Evolutionary conservation across 1,139 yeast species (phyloP), one percentile per base, ranked within the genome.

Genomic region (Blastobotrys petasosporus): DNA sequence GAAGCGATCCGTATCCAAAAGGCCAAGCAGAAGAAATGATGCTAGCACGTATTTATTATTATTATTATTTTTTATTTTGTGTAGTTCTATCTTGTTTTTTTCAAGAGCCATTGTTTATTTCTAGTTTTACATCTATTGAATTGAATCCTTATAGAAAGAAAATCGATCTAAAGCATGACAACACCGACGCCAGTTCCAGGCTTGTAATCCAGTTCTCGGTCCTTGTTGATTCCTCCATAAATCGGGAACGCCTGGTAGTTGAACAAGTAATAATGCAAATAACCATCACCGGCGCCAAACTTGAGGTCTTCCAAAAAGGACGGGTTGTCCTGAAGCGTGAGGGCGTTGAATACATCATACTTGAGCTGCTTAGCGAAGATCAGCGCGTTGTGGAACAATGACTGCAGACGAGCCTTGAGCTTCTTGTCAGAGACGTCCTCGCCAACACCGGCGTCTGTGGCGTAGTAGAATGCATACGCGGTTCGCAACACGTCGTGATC

Each of bases 221-320:
- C 77, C 15, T 72, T 68, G 52, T 79, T 80, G 37, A 87, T 69
- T 5, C 97, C 98, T 29, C 97, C 95, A 48, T 73, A 70, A 44
- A 92, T 76, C 2, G 88, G 90, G 68, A 79, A 80, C 5, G 94
- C 82, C 61, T 75, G 81, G 70, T 90, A 92, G 65, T 92, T 92
- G 75, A 92, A 94, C 58, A 94, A 70, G 63, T 92, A 92, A 64
- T 84, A 94, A 67, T 92, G 85, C 61, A 92, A 75, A 62, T 77
- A 77, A 0, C 98, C 99, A 64, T 92, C 97, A 38, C 99, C 99
- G 42, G 80, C 78, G 20, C 96, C 97, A 64, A 94, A 92, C 63
- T 87, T 86, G 66, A 86, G 74, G 42, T 84, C 81, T 34, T 85
- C 83, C 55, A 92, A 70, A 67, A 92, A 87, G 50, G 81, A 69